Evolutionary conservation across 257 asterid species (phyloP), one percentile per base, ranked within the genome.

Genomic region (Anisodus tanguticus): DNA sequence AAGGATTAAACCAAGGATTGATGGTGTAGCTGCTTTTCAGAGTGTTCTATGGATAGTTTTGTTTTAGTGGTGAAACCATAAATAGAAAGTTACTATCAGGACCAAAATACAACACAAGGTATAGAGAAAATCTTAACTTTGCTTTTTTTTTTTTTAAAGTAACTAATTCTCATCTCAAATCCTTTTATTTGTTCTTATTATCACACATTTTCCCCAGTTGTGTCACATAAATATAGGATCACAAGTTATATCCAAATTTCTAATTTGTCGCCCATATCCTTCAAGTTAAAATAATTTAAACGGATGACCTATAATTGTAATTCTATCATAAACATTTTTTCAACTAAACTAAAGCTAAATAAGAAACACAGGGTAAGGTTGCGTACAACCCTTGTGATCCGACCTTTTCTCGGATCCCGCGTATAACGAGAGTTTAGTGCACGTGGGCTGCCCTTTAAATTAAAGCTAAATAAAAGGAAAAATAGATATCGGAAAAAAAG

Each of bases 11-110:
- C 3, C 12, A 13, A 55, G 43, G 69, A 67, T 89, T 90, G 83
- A 86, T 85, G 93, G 94, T 80, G 60, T 82, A 83, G 91, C 92
- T 89, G 85, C 62, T 83, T 92, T 85, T 79, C 64, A 74, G 89
- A 89, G 68, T 66, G 72, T 69, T 41, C 68, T 59, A 84, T 84
- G 90, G 88, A 86, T 84, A 47, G 26, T 51, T 76, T 58, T 49
- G 51, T 49, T 8, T 53, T 57, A 37, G n/a, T 64, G 8, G 62
- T 45, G 71, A 66, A 80, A 76, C 3, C 59, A 43, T 19, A 45
- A 45, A 19, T 72, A n/a, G 5, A 72, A 72, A 1, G 41, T 45
- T 72, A 45, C 26, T n/a, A 16, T 41, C 22, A 41, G 54, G 55
- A 41, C 15, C 13, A 72, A 58, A 58, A 15, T 58, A 16, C 22